phyloP scores from a whole-genome alignment of 164 flowering plant genomes.

The Cinnamomum chago region DNA sequence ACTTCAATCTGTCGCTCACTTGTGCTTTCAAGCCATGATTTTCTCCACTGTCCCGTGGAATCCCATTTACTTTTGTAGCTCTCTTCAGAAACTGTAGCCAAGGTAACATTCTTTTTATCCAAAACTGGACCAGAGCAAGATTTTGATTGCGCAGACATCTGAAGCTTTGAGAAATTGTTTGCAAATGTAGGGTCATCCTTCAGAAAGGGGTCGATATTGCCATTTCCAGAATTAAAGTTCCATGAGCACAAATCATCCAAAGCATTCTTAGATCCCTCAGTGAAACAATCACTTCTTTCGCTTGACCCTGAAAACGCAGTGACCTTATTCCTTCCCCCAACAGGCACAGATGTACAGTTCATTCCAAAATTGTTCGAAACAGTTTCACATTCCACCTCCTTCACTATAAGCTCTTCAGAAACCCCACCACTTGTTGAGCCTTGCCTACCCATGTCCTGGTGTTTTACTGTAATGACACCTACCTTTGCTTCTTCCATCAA shows the following conservation, averaged over 20 bases:
- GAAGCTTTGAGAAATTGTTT: slow-evolving; percentile 29
- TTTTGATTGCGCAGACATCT: slow-evolving; percentile 32
- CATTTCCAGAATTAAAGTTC: slow-evolving; percentile 42
- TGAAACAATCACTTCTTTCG: slow-evolving; percentile 38
- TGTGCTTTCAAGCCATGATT: slow-evolving; percentile 51
- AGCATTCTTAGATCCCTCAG: slow-evolving; percentile 40
- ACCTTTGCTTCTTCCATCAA: slow-evolving; percentile 26
- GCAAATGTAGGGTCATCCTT: slow-evolving; percentile 22
- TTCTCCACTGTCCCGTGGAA: slow-evolving; percentile 37
- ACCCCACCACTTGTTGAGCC: slow-evolving; percentile 31
- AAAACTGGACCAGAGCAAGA: slow-evolving; percentile 18
- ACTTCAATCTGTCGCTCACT: slow-evolving; percentile 36
- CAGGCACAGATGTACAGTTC: slow-evolving; percentile 31
- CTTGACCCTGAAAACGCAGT: slow-evolving; percentile 14
- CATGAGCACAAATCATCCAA: slow-evolving; percentile 53
- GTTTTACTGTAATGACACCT: slow-evolving; percentile 14
- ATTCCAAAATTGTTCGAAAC: slow-evolving; percentile 40
- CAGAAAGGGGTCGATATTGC: slow-evolving; percentile 16
- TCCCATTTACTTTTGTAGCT: slow-evolving; percentile 15
- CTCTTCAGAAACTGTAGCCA: slow-evolving; percentile 28
- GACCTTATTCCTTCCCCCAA: slow-evolving; percentile 3
- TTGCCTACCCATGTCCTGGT: slow-evolving; percentile 4
- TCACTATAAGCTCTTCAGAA: slow-evolving; percentile 64
- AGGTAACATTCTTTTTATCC: slow-evolving; percentile 21
- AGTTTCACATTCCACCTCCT: slow-evolving; percentile 66